Percentiles rank a stretch among this genome's conserved stretches.
Evolutionary conservation across 23 red algal species (phyloP).

Genomic region (Cyanidioschyzon merolae): DNA sequence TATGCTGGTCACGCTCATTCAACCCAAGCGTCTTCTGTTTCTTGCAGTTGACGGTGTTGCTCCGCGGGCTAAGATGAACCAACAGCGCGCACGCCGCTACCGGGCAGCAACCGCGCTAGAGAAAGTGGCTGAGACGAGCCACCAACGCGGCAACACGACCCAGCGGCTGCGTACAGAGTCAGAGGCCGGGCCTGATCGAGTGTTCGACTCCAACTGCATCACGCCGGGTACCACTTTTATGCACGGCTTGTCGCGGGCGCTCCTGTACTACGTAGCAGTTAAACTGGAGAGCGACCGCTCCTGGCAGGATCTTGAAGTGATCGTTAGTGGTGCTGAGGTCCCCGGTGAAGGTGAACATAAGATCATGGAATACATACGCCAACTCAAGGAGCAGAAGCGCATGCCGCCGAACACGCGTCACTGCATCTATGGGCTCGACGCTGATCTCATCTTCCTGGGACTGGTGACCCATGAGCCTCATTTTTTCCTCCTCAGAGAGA

Average conservation of each 20-base stretch:
- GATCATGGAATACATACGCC: constrained; percentile 96
- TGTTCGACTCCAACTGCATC: constrained; percentile 99
- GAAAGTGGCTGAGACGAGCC: neutral
- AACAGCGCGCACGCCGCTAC: constrained; percentile 73
- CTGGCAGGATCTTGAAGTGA: constrained; percentile 50
- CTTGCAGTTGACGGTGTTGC: constrained; percentile 89
- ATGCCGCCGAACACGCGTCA: constrained; percentile 50
- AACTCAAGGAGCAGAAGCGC: constrained; percentile 22
- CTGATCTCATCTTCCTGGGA: constrained; percentile 88
- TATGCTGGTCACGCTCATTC: constrained; percentile 56
- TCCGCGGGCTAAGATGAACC: constrained; percentile 94
- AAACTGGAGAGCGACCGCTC: constrained; percentile 49
- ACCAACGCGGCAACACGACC: neutral
- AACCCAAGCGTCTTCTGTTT: constrained; percentile 46
- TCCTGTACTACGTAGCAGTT: constrained; percentile 62
- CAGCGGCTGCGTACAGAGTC: constrained; percentile 36
- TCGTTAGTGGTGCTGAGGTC: constrained; percentile 72
- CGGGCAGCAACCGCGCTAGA: constrained; percentile 30
- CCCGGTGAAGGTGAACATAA: constrained; percentile 99
- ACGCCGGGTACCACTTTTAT: constrained; percentile 97
- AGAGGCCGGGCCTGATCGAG: constrained; percentile 27
- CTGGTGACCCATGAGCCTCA: constrained; percentile 96
- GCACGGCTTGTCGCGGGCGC: constrained; percentile 40
- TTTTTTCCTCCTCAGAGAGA: constrained; percentile 83
- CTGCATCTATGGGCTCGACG: constrained; percentile 92